phyloP scores from a whole-genome alignment of 2,329 filamentous ascomycete genomes.

The Exophiala lecanii-corni region DNA sequence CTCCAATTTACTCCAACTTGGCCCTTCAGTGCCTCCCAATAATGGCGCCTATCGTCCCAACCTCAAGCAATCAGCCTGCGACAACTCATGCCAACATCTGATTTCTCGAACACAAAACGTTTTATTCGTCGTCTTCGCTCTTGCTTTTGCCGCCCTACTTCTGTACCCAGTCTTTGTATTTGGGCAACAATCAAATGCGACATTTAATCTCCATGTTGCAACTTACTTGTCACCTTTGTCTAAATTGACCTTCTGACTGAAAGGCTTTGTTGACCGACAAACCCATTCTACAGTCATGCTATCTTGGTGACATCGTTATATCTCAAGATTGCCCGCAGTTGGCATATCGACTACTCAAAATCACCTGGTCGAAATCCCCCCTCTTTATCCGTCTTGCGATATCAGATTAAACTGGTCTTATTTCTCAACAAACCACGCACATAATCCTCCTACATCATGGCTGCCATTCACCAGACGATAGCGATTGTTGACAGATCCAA shows the following conservation, averaged over 20 bases:
- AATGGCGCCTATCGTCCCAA: neutral
- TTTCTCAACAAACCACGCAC: too few species aligned
- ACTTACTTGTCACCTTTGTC: slow-evolving; percentile 6
- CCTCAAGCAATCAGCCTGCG: slow-evolving; percentile 16
- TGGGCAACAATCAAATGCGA: slow-evolving; percentile 8
- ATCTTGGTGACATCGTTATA: slow-evolving; percentile 10
- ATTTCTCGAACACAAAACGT: slow-evolving; percentile 10
- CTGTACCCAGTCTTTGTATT: slow-evolving; percentile 1
- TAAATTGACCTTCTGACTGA: neutral
- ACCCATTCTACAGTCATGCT: slow-evolving; percentile 17
- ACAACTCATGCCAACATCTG: slow-evolving; percentile 15
- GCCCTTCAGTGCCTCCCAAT: too few species aligned
- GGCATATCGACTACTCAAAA: too few species aligned
- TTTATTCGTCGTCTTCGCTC: slow-evolving; percentile 19
- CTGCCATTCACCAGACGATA: slow-evolving; percentile 63
- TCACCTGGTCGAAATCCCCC: too few species aligned
- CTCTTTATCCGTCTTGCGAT: too few species aligned
- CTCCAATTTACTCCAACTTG: too few species aligned
- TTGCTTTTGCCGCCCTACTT: slow-evolving; percentile 17
- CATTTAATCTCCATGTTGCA: too few species aligned
- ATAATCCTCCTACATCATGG: slow-evolving; percentile 21
- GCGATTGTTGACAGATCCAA: slow-evolving; percentile 88
- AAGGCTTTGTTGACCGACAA: slow-evolving; percentile 18
- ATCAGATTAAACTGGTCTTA: too few species aligned
- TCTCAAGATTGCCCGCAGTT: too few species aligned